These are phyloP conservation scores for Lagenidium giganteum DNA, from an alignment of 352 stramenopile genomes.

Conservation along the genomic window DNA sequence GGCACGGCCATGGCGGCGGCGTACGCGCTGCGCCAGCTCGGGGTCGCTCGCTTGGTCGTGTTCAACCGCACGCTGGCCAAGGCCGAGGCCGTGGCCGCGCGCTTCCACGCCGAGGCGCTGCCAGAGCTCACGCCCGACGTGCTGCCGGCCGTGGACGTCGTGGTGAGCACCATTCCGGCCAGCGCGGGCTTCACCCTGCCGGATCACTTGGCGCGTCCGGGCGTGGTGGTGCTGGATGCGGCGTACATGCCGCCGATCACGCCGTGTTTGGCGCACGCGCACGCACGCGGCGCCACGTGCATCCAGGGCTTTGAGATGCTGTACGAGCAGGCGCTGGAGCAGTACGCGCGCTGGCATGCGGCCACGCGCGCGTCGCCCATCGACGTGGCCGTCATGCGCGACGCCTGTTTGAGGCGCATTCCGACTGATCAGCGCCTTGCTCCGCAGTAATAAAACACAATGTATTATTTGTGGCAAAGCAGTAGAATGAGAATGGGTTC, in stretches of 20 bases:
- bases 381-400: conserved; percentile 48
- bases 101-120: conserved; percentile 83
- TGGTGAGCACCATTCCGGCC: conserved; percentile 95
- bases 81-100: conserved; percentile 80
- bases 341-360: conserved; percentile 94
- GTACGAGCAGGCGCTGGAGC: conserved; percentile 95
- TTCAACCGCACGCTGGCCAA: conserved; percentile 96
- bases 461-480: neutral
- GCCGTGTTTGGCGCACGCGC: conserved; percentile 88
- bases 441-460: no score
- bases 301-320: conserved; percentile 98
- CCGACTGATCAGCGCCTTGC: conserved; percentile 52
- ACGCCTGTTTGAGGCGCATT: conserved; percentile 51
- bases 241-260: conserved; percentile 98
- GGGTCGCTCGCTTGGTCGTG: conserved; percentile 83
- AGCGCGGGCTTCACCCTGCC: conserved; percentile 79
- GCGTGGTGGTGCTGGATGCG: conserved; percentile 94
- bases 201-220: conserved; percentile 41
- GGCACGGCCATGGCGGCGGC: conserved; percentile 94
- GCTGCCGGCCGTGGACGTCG: conserved; percentile 71
- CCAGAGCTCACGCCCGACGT: conserved; percentile 41
- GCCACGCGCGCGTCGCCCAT: conserved; percentile 33
- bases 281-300: conserved; percentile 73
- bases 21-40: conserved; percentile 90
- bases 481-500: neutral